These are phyloP conservation scores for Tolypocladium ovalisporum DNA, from an alignment of 2,329 filamentous ascomycete species.

Conservation along the genomic window DNA sequence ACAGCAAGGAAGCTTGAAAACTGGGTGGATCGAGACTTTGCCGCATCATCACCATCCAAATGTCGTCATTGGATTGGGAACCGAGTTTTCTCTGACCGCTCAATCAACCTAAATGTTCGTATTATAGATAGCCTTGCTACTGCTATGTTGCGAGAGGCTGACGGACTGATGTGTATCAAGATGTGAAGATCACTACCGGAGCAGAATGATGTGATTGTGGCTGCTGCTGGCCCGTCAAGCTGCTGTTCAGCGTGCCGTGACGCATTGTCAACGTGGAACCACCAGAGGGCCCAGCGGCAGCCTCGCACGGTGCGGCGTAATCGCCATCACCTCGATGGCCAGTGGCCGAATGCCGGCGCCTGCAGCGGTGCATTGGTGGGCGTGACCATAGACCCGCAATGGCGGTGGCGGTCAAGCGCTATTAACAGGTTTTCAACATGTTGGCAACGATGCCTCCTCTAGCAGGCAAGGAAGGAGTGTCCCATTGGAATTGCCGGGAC, in stretches of 20 bases:
- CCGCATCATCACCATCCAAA: background rate
- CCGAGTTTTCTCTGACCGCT: background rate
- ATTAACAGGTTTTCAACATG: background rate
- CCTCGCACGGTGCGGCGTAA: slow-evolving; percentile 7
- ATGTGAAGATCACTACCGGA: background rate
- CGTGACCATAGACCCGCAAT: background rate
- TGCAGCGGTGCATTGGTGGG: slow-evolving; percentile 1
- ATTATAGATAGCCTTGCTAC: background rate
- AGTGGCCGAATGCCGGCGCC: background rate
- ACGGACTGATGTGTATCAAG: background rate
- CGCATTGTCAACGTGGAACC: background rate
- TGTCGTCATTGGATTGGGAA: background rate
- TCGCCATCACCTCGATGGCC: background rate
- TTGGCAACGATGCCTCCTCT: background rate
- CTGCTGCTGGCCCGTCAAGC: background rate
- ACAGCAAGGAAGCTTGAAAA: background rate
- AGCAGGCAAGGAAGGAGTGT: background rate
- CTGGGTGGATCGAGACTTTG: background rate
- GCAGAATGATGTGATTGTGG: slow-evolving; percentile 1
- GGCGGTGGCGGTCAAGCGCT: slow-evolving; percentile 1
- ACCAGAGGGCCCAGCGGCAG: background rate
- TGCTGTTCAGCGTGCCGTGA: background rate
- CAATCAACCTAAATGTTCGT: background rate
- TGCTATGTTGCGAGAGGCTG: background rate
- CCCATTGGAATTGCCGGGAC: background rate